Percentiles rank a stretch among this genome's conserved stretches.
Evolutionary conservation across 83 land plant genomes (phyloP).

Genomic region (Isoetes engelmannii): DNA sequence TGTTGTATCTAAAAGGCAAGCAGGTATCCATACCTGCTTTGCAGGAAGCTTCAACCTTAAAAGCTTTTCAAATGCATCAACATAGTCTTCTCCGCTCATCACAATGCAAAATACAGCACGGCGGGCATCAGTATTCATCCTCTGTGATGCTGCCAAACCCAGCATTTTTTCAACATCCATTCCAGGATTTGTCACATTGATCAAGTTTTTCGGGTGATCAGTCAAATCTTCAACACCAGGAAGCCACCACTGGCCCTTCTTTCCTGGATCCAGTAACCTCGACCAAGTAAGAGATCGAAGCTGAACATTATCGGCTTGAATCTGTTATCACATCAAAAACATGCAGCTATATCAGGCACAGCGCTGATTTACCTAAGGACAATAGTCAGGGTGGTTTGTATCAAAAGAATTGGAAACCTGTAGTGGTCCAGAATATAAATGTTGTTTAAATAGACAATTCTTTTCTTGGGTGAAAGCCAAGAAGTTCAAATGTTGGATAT

Average conservation of each 20-base stretch:
- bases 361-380: too few species aligned
- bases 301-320: slow-evolving; percentile 65
- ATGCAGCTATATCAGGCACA: too few species aligned
- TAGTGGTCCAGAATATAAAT: too few species aligned
- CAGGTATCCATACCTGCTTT: too few species aligned
- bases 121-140: slow-evolving; percentile 95
- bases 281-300: slow-evolving; percentile 77
- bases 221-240: slow-evolving; percentile 40
- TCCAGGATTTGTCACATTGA: slow-evolving; percentile 54
- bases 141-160: slow-evolving; percentile 82
- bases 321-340: slow-evolving; percentile 40
- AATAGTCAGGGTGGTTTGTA: too few species aligned
- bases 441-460: too few species aligned
- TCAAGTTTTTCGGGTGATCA: slow-evolving; percentile 42
- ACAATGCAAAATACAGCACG: slow-evolving; percentile 84
- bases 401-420: too few species aligned
- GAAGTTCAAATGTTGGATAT: too few species aligned
- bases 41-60: slow-evolving; percentile 80
- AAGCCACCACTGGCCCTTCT: slow-evolving; percentile 99
- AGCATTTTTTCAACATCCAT: slow-evolving; percentile 83
- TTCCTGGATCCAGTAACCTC: slow-evolving; percentile 74
- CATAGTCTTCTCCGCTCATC: slow-evolving; percentile 92
- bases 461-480: too few species aligned
- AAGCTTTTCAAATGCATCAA: slow-evolving; percentile 96
- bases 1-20: too few species aligned